Conservation (phyloP, 2,329 filamentous ascomycete species). For the Penicillium sp. region DNA sequence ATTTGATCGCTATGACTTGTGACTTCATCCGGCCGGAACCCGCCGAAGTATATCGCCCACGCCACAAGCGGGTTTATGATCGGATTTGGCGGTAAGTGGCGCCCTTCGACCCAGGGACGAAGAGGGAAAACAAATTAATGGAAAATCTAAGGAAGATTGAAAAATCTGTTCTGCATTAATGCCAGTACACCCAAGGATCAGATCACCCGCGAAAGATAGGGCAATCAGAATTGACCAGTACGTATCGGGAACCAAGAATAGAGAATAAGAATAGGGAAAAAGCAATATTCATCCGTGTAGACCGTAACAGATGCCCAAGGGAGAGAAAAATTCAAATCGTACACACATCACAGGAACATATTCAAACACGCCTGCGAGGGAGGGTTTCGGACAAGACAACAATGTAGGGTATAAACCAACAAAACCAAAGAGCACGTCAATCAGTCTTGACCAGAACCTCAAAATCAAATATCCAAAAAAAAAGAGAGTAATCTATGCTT, state of each 20-base stretch:
- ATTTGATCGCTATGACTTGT: too few relatives aligned
- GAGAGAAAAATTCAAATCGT: slow-evolving; percentile 18
- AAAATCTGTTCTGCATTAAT: too few relatives aligned
- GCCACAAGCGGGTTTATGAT: not conserved
- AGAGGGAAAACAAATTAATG: too few relatives aligned
- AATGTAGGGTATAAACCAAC: slow-evolving; percentile 25
- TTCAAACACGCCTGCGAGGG: slow-evolving; percentile 15
- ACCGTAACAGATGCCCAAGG: slow-evolving; percentile 16
- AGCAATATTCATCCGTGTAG: slow-evolving; percentile 16
- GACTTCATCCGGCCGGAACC: too few relatives aligned
- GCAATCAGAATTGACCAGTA: slow-evolving; percentile 1
- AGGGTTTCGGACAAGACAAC: slow-evolving; percentile 7
- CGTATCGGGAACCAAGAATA: too few relatives aligned
- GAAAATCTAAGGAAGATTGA: too few relatives aligned
- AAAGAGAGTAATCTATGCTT: slow-evolving; percentile 17
- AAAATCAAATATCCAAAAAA: slow-evolving; percentile 15
- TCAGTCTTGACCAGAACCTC: slow-evolving; percentile 6
- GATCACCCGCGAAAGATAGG: not conserved
- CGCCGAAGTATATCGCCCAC: not conserved
- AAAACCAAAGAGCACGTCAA: slow-evolving; percentile 4
- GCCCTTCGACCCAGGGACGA: too few relatives aligned
- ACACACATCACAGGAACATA: slow-evolving; percentile 25
- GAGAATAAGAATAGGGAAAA: too few relatives aligned
- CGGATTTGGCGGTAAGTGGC: too few relatives aligned
- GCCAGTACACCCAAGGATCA: too few relatives aligned